Percentiles rank a stretch among this genome's conserved stretches.
Conservation (phyloP, 106 monocot species). For the Phalaenopsis equestris region DNA sequence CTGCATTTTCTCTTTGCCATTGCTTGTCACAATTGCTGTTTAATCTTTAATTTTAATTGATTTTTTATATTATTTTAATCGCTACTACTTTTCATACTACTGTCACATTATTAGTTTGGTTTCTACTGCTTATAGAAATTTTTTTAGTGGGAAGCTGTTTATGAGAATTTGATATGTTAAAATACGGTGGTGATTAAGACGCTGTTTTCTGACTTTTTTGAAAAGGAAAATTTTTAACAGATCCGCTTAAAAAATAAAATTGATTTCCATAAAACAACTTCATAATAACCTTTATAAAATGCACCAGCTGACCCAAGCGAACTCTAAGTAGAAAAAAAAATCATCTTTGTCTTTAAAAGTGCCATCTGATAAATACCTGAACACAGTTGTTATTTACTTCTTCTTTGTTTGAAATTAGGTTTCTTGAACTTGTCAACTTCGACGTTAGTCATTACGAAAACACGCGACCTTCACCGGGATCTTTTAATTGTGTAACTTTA, state of each 20-base stretch:
- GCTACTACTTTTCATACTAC: too few species aligned
- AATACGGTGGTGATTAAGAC: too few species aligned
- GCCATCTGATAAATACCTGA: neutral
- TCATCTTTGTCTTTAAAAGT: neutral
- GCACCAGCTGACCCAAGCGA: too few species aligned
- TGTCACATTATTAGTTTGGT: too few species aligned
- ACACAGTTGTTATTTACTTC: neutral
- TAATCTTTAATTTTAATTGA: neutral
- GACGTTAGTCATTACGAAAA: neutral
- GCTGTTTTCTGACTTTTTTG: too few species aligned
- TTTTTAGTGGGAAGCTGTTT: too few species aligned
- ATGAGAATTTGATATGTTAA: too few species aligned
- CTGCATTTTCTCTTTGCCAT: conserved; percentile 2
- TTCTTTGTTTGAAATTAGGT: neutral
- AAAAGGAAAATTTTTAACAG: too few species aligned
- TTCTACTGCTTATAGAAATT: too few species aligned
- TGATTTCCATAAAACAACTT: too few species aligned
- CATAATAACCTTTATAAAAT: neutral
- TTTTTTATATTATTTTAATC: neutral
- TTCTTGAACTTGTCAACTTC: neutral
- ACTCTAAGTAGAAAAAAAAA: neutral
- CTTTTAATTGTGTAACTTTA: neutral
- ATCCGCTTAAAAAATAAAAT: too few species aligned
- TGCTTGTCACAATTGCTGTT: neutral
- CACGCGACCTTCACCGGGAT: too few species aligned